These are phyloP conservation scores for Ceratocystis papillata DNA, from an alignment of 2,329 filamentous ascomycete genomes.

Conservation along the genomic window DNA sequence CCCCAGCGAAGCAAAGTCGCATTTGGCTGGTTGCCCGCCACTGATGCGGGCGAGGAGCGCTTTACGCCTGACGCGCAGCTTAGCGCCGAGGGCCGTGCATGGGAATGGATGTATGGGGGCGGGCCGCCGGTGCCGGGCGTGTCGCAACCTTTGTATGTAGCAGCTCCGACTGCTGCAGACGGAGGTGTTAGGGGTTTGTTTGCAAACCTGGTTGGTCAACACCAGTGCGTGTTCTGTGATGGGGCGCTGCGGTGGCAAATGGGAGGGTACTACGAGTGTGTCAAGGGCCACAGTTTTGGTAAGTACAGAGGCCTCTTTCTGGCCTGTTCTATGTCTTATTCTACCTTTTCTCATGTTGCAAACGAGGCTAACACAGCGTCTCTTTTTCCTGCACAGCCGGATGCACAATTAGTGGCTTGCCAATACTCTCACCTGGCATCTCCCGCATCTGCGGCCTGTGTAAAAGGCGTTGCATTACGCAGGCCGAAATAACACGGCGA, in stretches of 20 bases:
- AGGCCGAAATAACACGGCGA: constrained; percentile 11
- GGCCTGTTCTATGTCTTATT: neutral
- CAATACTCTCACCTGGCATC: constrained; percentile 44
- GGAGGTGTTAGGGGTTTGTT: constrained; percentile 13
- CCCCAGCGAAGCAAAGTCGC: constrained; percentile 32
- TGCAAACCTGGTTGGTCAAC: constrained; percentile 25
- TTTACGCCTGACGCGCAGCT: neutral
- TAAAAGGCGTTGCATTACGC: constrained; percentile 28
- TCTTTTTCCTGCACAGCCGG: constrained; percentile 32
- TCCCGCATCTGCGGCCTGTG: constrained; percentile 48
- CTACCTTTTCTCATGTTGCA: constrained; percentile 13
- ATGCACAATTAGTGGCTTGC: constrained; percentile 44
- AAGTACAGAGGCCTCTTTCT: constrained; percentile 24
- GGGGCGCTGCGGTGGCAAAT: constrained; percentile 29
- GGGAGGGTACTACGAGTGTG: constrained; percentile 34
- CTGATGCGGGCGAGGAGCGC: too few relatives aligned
- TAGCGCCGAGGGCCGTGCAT: constrained; percentile 41
- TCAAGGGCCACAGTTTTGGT: constrained; percentile 36
- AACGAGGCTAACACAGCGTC: neutral
- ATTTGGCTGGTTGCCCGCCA: constrained; percentile 29
- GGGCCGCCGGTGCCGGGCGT: constrained; percentile 39
- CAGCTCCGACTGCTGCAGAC: constrained; percentile 17
- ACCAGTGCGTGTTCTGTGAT: constrained; percentile 42
- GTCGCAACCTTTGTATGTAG: constrained; percentile 27
- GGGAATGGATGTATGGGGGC: constrained; percentile 51